Evolutionary conservation across 768 basidiomycete species (phyloP).

Genomic region (Panaeolus papilionaceus): DNA sequence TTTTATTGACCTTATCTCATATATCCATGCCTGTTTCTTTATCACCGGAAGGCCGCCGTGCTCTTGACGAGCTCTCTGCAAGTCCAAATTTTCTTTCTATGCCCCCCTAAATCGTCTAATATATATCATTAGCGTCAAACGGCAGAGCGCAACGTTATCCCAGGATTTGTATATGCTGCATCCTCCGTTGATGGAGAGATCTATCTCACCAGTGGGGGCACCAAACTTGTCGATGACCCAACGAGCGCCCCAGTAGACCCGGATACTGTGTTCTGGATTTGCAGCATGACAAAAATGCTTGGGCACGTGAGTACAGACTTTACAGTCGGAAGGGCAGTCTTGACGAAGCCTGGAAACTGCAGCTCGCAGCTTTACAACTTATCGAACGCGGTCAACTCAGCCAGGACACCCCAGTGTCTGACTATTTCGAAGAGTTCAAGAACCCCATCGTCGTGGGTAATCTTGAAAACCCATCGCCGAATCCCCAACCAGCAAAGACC

Average conservation of each 20-base stretch:
- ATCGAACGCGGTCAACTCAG: conserved; percentile 34
- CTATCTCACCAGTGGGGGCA: conserved; percentile 33
- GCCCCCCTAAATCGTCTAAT: not conserved
- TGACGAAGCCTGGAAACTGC: not conserved
- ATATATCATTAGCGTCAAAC: conserved; percentile 18
- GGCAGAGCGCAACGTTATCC: conserved; percentile 20
- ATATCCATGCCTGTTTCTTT: not conserved
- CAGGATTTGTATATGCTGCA: conserved; percentile 28
- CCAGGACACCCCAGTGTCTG: conserved; percentile 26
- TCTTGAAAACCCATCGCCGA: conserved; percentile 19
- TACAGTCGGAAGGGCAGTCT: not conserved
- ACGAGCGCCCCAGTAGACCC: conserved; percentile 30
- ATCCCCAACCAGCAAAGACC: conserved; percentile 29
- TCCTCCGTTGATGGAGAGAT: conserved; percentile 32
- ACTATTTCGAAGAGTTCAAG: conserved; percentile 32
- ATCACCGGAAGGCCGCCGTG: conserved; percentile 14
- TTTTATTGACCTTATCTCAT: not conserved
- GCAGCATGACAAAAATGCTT: conserved; percentile 42
- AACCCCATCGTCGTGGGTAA: conserved; percentile 31
- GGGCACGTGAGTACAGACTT: conserved; percentile 31
- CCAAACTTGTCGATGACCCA: conserved; percentile 31
- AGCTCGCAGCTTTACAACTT: conserved; percentile 34
- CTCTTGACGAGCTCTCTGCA: conserved; percentile 18
- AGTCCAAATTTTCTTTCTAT: not conserved
- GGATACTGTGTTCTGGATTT: conserved; percentile 42